Base-by-base conservation (phyloP, 1,284 basidiomycete genomes). In the Ganoderma leucocontextum region DNA sequence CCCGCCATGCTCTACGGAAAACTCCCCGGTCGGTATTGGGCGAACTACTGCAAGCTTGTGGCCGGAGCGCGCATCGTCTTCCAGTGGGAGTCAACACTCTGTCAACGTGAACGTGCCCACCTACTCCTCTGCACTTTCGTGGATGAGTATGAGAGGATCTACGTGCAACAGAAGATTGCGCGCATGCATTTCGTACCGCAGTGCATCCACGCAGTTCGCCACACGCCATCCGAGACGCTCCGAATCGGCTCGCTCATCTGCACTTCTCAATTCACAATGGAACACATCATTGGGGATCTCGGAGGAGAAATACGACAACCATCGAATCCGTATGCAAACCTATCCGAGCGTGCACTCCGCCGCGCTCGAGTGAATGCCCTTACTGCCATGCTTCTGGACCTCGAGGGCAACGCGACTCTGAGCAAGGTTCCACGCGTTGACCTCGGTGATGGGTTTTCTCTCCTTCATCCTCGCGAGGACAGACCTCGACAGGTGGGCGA, bases 221-320 rank as follows among this genome's bases (percentile, higher is more conserved):
- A 78, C 63, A 15, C 73, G 5, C 35, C 44, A 4, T 33, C 44
- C 15, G 74, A 78, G 38, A 63, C 62, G 2, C 1, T 52, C 17
- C 72, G 71, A 2, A 35, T 72, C 4, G 75, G 78, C 0, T 76
- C 77, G 2, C 62, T 64, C n/a, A 41, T 33, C 0, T 22, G 42
- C 22, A 60, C 44, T 5, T 47, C 72, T 0, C 76, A 78, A 60
- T 77, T 71, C 65, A 67, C 74, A 0, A 72, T 77, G 65, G 77
- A 79, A 63, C 64, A 69, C 2, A 61, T 53, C 1, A 78, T 79
- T 15, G 77, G 77, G 8, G 66, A 76, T 36, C 61, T 79, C 36
- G 70, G 68, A 4, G 39, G 60, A 0, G 72, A 78, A 59, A 70
- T 78, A 17, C 61, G 65, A 4, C 76, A 76, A 55, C 74, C 64